A percentile compares a stretch with the other conserved stretches of the same genome.
phyloP scores from a whole-genome alignment of 768 basidiomycete genomes.

The Podaxis sp. region DNA sequence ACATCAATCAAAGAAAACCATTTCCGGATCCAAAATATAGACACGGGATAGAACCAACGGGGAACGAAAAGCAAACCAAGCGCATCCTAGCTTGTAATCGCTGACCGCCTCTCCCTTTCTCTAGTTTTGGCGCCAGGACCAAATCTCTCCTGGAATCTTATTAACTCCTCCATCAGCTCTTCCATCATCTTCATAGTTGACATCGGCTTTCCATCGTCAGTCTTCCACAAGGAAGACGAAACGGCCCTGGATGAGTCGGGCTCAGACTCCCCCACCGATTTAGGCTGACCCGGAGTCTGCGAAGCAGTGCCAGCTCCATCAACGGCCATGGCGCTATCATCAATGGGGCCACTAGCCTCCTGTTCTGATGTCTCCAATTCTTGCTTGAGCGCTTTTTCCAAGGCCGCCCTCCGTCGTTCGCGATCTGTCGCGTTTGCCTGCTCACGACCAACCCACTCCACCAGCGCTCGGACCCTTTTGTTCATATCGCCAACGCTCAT shows the following conservation, averaged over 20 bases:
- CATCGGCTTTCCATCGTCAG: slow-evolving; percentile 16
- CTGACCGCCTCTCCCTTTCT: slow-evolving; percentile 51
- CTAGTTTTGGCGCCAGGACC: slow-evolving; percentile 53
- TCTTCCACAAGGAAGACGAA: slow-evolving; percentile 10
- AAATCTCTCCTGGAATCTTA: slow-evolving; percentile 85
- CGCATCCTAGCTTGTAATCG: slow-evolving; percentile 20
- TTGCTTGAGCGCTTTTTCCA: slow-evolving; percentile 54
- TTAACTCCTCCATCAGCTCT: slow-evolving; percentile 86
- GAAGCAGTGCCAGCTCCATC: slow-evolving; percentile 21
- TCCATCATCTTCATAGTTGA: slow-evolving; percentile 84
- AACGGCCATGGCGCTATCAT: slow-evolving; percentile 33
- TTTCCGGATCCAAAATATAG: neutral
- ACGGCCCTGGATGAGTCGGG: neutral
- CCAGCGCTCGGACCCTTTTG: slow-evolving; percentile 85
- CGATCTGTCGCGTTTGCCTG: slow-evolving; percentile 77
- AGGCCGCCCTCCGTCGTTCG: slow-evolving; percentile 62
- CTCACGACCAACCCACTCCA: slow-evolving; percentile 93
- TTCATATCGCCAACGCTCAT: slow-evolving; percentile 98
- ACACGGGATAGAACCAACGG: neutral
- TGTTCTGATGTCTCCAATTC: slow-evolving; percentile 21
- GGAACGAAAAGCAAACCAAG: neutral
- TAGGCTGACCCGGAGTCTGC: slow-evolving; percentile 14
- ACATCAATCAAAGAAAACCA: slow-evolving; percentile 10
- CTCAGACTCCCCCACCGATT: slow-evolving; percentile 16
- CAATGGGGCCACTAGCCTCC: slow-evolving; percentile 16